Conservation (phyloP, 2,329 filamentous ascomycete genomes). For the Penicillium glabrum region DNA sequence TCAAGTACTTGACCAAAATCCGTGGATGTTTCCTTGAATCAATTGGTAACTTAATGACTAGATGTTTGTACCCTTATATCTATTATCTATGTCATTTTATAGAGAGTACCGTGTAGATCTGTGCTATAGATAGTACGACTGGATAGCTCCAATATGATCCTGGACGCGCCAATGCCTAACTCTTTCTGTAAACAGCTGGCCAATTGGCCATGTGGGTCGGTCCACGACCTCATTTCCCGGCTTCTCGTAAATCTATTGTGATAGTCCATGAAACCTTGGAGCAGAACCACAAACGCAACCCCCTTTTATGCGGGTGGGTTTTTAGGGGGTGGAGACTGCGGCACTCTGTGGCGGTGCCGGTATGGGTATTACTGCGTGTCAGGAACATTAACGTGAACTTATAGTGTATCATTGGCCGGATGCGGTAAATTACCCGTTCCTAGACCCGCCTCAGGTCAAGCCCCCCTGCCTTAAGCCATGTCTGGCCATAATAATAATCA, state of each 20-base stretch:
- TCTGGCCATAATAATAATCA: constrained; percentile 21
- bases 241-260: background rate
- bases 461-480: constrained; percentile 13
- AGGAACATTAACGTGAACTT: background rate
- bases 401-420: background rate
- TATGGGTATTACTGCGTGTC: constrained; percentile 14
- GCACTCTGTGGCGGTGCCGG: constrained; percentile 21
- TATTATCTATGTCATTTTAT: background rate
- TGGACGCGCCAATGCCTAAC: background rate
- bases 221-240: constrained; percentile 4
- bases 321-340: constrained; percentile 16
- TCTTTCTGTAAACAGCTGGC: background rate
- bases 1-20: background rate
- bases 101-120: background rate
- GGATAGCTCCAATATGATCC: background rate
- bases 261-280: constrained; percentile 4
- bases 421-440: background rate
- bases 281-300: constrained; percentile 2
- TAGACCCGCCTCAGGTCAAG: constrained; percentile 1
- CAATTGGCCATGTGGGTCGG: constrained; percentile 6
- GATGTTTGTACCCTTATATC: background rate
- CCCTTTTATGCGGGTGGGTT: constrained; percentile 20
- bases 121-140: background rate
- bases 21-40: background rate
- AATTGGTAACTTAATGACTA: too few relatives aligned